Evolutionary conservation across 148 eudicot genomes (phyloP), one percentile per base, ranked within the genome.

Genomic region (Cornus suecica): DNA sequence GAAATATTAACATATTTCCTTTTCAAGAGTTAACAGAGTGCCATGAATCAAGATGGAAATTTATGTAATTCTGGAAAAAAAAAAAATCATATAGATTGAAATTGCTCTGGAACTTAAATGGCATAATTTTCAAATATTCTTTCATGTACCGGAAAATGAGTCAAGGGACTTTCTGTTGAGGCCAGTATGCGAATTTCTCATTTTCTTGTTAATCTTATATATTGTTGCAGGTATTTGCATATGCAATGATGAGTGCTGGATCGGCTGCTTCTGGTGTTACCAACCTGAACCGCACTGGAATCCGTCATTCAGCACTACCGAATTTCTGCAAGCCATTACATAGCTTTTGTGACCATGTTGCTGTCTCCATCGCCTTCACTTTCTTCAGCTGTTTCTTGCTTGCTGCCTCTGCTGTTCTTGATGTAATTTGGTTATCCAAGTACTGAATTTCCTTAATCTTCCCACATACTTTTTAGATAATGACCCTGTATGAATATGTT

Each of bases 221-320:
- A 14, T 11, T 48, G 54, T 7, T 48, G 71, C 83, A 95, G 99
- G 81, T 84, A 26, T 88, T 92, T 79, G 97, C 97, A 26, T 95
- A 88, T 72, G 94, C 90, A 1, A 70, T 86, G 86, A 91, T 95
- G 88, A 93, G 97, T 70, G 97, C 97, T 8, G 94, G 87, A 77
- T 95, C 99, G 18, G 97, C 99, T 64, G 89, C 99, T 65, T 90
- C 99, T 2, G 97, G 97, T 8, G 97, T 92, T 0, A 86, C 93
- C 4, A 91, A 86, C 76, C 79, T 95, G 70, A 95, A 95, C 80
- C 88, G 93, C 31, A 90, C 94, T 6, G 99, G 99, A 68, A 86
- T 95, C 51, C 85, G 76, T 10, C 99, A 95, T 80, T 84, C 99
- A 3, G 79, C 90, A 64, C 77, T 95, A n/a, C 99, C 99, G 0